phyloP scores from a whole-genome alignment of 306 rosid species.

The Citrullus mucosospermus region DNA sequence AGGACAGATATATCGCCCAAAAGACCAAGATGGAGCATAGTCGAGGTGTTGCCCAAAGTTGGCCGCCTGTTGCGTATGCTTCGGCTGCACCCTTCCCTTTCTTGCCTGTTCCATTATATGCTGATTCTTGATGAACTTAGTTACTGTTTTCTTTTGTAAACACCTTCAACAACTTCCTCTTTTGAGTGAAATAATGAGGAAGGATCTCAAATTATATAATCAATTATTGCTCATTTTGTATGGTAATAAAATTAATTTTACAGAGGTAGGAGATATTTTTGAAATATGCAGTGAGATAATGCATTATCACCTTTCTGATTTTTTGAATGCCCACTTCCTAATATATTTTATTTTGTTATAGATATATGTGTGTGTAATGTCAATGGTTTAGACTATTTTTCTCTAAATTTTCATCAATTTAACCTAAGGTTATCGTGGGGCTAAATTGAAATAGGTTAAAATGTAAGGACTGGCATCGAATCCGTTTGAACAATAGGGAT shows the following conservation, averaged over 20 bases:
- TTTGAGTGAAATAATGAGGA: conserved; percentile 3
- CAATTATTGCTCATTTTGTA: neutral
- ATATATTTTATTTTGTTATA: neutral
- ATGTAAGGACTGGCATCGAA: no score
- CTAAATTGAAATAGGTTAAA: no score
- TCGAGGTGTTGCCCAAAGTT: conserved; percentile 11
- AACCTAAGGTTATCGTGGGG: no score
- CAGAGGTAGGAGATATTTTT: neutral
- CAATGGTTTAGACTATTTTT: neutral
- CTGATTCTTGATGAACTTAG: conserved; percentile 1
- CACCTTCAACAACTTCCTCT: neutral
- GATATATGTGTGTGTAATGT: neutral
- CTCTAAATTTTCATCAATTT: neutral
- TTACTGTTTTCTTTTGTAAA: neutral
- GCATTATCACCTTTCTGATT: neutral
- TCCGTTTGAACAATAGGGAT: no score
- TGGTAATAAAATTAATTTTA: neutral
- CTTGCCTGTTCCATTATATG: conserved; percentile 68
- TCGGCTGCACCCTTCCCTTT: conserved; percentile 85
- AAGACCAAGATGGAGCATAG: conserved; percentile 14
- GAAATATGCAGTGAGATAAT: neutral
- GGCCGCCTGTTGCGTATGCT: conserved; percentile 75
- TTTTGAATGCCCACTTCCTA: neutral
- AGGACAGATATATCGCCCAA: conserved; percentile 8
- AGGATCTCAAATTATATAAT: neutral